Evolutionary conservation across 148 eudicot genomes (phyloP).

Genomic region (Silene conica): DNA sequence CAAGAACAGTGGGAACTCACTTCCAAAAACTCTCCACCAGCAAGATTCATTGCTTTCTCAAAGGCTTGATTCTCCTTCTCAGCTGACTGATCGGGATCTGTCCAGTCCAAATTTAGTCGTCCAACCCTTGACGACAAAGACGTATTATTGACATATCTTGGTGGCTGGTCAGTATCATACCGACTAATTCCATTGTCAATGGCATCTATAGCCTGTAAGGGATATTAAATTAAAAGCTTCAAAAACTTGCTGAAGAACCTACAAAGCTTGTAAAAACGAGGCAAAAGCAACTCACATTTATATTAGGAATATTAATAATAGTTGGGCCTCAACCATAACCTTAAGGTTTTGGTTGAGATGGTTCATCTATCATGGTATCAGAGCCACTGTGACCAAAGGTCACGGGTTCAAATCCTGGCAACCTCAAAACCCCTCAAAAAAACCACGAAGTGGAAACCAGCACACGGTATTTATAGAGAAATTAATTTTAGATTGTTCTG

Average conservation of each 20-base stretch:
- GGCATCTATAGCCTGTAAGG: slow-evolving; percentile 82
- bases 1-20: slow-evolving; percentile 37
- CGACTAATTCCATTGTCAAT: slow-evolving; percentile 81
- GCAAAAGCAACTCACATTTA: no score
- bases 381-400: no score
- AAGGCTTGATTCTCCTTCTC: slow-evolving; percentile 84
- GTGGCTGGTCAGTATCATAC: slow-evolving; percentile 69
- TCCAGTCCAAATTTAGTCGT: slow-evolving; percentile 78
- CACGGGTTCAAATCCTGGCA: no score
- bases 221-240: slow-evolving; percentile 6
- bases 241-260: background rate
- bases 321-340: no score
- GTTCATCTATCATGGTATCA: no score
- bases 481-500: no score
- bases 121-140: slow-evolving; percentile 82
- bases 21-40: slow-evolving; percentile 83
- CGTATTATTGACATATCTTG: slow-evolving; percentile 80
- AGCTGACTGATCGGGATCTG: slow-evolving; percentile 75
- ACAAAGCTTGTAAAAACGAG: background rate
- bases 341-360: no score
- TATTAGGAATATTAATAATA: no score
- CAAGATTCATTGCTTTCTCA: slow-evolving; percentile 63
- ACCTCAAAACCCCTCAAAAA: no score
- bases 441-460: no score
- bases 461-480: no score